Evolutionary conservation across 805 yeast species (phyloP).

Genomic region (Debaryomyces hansenii): DNA sequence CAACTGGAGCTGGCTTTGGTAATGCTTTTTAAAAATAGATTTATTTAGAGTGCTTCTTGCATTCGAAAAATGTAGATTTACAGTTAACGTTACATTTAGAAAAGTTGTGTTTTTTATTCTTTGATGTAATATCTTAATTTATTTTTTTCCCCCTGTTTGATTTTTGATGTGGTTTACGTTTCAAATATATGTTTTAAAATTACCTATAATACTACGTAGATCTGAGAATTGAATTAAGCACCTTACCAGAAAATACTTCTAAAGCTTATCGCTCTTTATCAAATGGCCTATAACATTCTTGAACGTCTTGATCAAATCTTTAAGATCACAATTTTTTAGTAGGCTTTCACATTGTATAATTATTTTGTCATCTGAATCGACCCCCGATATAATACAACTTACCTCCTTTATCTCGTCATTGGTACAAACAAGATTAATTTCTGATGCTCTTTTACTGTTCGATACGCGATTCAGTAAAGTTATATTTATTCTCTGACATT

Average conservation of each 20-base stretch:
- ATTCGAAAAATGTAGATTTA: not conserved
- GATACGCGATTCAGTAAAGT: slow-evolving; percentile 2
- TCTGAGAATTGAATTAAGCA: not conserved
- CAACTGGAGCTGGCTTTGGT: slow-evolving; percentile 74
- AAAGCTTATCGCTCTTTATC: slow-evolving; percentile 2
- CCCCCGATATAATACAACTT: slow-evolving; percentile 1
- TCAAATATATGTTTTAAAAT: not conserved
- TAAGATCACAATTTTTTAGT: slow-evolving; percentile 13
- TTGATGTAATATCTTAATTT: not conserved
- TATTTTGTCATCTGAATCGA: slow-evolving; percentile 1
- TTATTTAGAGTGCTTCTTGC: not conserved
- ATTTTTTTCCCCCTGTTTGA: not conserved
- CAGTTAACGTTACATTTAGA: not conserved
- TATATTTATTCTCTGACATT: slow-evolving; percentile 21
- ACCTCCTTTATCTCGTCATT: slow-evolving; percentile 15
- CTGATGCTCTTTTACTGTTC: slow-evolving; percentile 2
- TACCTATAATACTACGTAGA: not conserved
- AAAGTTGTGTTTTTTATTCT: not conserved
- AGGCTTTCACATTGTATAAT: slow-evolving; percentile 12
- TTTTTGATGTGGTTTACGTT: not conserved
- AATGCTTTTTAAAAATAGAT: slow-evolving; percentile 34
- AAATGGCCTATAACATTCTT: slow-evolving; percentile 10
- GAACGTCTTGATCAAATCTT: slow-evolving; percentile 15
- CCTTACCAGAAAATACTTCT: not conserved
- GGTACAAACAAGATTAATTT: slow-evolving; percentile 22